phyloP scores from a whole-genome alignment of 805 yeast species.

The Dipodascopsis uninucleata region DNA sequence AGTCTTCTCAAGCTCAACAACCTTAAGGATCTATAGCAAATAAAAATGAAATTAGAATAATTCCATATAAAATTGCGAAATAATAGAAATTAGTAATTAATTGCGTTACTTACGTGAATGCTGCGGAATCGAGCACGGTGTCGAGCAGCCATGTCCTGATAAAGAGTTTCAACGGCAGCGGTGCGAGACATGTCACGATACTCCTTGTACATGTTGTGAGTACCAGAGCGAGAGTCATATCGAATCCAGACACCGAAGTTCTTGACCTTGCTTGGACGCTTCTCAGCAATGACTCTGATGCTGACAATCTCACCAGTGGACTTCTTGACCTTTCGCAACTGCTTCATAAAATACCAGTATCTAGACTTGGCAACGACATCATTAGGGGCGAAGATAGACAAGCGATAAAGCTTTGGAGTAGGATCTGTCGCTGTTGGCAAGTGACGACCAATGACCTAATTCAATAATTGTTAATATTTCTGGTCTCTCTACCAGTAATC shows the following conservation, averaged over 20 bases:
- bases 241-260: constrained; percentile 99
- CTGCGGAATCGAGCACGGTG: constrained; percentile 99
- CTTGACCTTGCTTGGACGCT: constrained; percentile 98
- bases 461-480: not conserved
- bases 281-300: constrained; percentile 82
- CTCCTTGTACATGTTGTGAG: constrained; percentile 99
- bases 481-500: too few species aligned
- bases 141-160: constrained; percentile 99
- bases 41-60: not conserved
- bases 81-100: not conserved
- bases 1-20: constrained; percentile 96
- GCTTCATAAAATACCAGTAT: constrained; percentile 99
- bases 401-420: constrained; percentile 99
- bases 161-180: constrained; percentile 96
- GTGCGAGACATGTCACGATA: constrained; percentile 99
- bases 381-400: constrained; percentile 99
- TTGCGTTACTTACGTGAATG: constrained; percentile 58
- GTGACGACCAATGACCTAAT: constrained; percentile 99
- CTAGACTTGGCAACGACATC: constrained; percentile 99
- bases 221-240: constrained; percentile 99
- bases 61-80: not conserved
- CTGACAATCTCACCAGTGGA: constrained; percentile 99
- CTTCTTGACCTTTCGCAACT: constrained; percentile 98
- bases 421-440: constrained; percentile 98
- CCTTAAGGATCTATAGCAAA: constrained; percentile 65